These are phyloP conservation scores for Trichocladium antarcticum DNA, from an alignment of 495 filamentous ascomycete genomes.

Conservation along the genomic window DNA sequence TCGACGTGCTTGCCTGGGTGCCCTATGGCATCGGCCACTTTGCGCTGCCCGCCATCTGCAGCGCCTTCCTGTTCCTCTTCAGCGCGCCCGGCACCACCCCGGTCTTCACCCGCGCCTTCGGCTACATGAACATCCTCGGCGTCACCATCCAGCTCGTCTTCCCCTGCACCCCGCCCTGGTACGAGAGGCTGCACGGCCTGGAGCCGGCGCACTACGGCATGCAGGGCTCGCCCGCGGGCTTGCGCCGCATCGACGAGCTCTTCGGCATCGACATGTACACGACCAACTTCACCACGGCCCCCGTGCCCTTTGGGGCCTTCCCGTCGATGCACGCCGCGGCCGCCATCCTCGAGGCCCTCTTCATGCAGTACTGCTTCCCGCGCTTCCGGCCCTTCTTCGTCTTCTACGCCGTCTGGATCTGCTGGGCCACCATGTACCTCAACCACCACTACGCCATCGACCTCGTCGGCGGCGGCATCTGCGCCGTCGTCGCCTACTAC, in stretches of 20 bases:
- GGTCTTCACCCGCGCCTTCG: slow-evolving; percentile 75
- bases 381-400: slow-evolving; percentile 63
- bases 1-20: slow-evolving; percentile 84
- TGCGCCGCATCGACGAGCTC: slow-evolving; percentile 78
- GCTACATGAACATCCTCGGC: slow-evolving; percentile 80
- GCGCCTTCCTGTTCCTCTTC: slow-evolving; percentile 70
- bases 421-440: slow-evolving; percentile 98
- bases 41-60: slow-evolving; percentile 65
- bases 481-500: slow-evolving; percentile 72
- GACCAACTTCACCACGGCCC: slow-evolving; percentile 74
- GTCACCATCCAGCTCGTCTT: slow-evolving; percentile 79
- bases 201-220: slow-evolving; percentile 83
- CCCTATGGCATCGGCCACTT: slow-evolving; percentile 89
- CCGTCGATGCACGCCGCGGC: slow-evolving; percentile 79
- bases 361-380: slow-evolving; percentile 85
- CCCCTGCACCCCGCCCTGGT: slow-evolving; percentile 92
- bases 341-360: slow-evolving; percentile 80
- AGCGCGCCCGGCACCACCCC: slow-evolving; percentile 75
- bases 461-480: slow-evolving; percentile 69
- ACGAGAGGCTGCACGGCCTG: slow-evolving; percentile 80
- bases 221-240: slow-evolving; percentile 72
- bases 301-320: slow-evolving; percentile 89
- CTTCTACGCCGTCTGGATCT: slow-evolving; percentile 78
- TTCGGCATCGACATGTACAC: slow-evolving; percentile 89
- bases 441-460: slow-evolving; percentile 95